Percentiles rank a stretch among this genome's conserved stretches.
phyloP scores from a whole-genome alignment of 495 filamentous ascomycete species.

The Cryomyces minteri region DNA sequence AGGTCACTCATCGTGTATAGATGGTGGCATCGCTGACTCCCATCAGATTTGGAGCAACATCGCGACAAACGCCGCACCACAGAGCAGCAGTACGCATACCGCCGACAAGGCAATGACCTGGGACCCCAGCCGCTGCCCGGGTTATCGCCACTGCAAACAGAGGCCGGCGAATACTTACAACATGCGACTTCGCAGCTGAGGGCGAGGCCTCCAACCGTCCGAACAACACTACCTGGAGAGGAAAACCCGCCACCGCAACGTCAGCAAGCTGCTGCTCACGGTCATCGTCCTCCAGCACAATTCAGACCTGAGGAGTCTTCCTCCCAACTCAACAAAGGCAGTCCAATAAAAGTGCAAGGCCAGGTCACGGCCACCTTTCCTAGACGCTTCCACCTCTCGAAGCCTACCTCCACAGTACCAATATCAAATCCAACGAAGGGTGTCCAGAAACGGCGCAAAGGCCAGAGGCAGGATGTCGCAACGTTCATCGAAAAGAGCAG shows the following conservation, averaged over 20 bases:
- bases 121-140: not conserved
- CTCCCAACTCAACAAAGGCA: not conserved
- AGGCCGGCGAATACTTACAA: not conserved
- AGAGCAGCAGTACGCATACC: not conserved
- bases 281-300: not conserved
- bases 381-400: not conserved
- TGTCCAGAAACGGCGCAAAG: not conserved
- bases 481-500: slow-evolving; percentile 1
- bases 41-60: not conserved
- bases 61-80: not conserved
- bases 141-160: not conserved
- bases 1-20: not conserved
- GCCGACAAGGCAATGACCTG: not conserved
- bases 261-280: not conserved
- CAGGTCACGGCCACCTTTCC: not conserved
- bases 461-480: not conserved
- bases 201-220: not conserved
- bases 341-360: not conserved
- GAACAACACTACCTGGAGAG: not conserved
- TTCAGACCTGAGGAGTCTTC: not conserved
- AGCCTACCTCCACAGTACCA: not conserved
- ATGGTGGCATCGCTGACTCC: not conserved
- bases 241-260: not conserved
- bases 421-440: not conserved
- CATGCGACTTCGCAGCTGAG: not conserved